Percentiles rank a stretch among this genome's conserved stretches.
phyloP scores from a whole-genome alignment of 345 rosid genomes.

The Pistacia integerrima region DNA sequence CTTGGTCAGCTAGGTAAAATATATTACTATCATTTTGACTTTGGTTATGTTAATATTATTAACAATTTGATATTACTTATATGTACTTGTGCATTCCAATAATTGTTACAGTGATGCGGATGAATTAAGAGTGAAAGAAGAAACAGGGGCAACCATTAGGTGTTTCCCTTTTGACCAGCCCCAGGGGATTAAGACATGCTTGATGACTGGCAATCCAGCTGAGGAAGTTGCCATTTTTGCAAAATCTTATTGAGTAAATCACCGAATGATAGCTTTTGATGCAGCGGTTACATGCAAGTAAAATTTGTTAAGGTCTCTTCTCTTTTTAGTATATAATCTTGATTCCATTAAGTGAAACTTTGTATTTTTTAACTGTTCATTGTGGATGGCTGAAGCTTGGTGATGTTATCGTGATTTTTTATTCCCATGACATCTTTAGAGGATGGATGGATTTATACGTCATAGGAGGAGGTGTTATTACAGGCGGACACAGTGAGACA shows the following conservation, averaged over 20 bases:
- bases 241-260: slow-evolving; percentile 62
- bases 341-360: background rate
- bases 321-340: background rate
- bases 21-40: background rate
- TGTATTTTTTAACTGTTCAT: background rate
- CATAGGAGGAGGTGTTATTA: background rate
- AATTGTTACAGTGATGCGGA: slow-evolving; percentile 58
- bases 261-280: background rate
- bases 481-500: background rate
- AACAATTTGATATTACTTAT: background rate
- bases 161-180: slow-evolving; percentile 92
- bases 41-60: no score
- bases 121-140: slow-evolving; percentile 84
- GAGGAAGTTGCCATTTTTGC: slow-evolving; percentile 89
- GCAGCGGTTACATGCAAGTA: background rate
- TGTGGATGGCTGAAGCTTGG: background rate
- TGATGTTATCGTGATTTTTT: background rate
- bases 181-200: slow-evolving; percentile 59
- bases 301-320: background rate
- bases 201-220: slow-evolving; percentile 83
- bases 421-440: no score
- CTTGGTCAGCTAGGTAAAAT: slow-evolving; percentile 82
- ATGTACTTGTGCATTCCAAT: background rate
- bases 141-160: slow-evolving; percentile 90
- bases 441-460: background rate